Evolutionary conservation across 2,329 filamentous ascomycete genomes (phyloP).

Genomic region (Chrysoporthe austroafricana): DNA sequence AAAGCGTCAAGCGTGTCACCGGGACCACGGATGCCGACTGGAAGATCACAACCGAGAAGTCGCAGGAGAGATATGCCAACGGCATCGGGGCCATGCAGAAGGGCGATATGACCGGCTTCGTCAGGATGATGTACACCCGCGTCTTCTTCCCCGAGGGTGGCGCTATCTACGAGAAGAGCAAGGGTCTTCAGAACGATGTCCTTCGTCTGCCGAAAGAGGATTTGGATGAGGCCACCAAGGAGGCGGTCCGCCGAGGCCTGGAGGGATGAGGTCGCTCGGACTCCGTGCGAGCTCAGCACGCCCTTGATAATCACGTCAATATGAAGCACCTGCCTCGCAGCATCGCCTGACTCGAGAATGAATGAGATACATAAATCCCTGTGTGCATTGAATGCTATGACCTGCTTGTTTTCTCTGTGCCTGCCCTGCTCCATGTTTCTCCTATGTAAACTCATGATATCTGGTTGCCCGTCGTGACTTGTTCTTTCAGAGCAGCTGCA

Average conservation of each 20-base stretch:
- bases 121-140: constrained; percentile 57
- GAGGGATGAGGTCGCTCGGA: not conserved
- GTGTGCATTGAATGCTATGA: too few relatives aligned
- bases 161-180: constrained; percentile 47
- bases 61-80: constrained; percentile 51
- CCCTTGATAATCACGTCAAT: not conserved
- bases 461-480: too few relatives aligned
- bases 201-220: constrained; percentile 63
- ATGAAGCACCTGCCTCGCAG: not conserved
- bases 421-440: too few relatives aligned
- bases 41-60: constrained; percentile 54
- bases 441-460: too few relatives aligned
- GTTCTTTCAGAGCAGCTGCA: too few relatives aligned
- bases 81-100: constrained; percentile 49
- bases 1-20: constrained; percentile 61
- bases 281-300: not conserved
- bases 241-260: constrained; percentile 15
- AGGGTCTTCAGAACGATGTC: constrained; percentile 51
- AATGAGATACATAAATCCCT: too few relatives aligned
- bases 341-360: too few relatives aligned
- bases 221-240: constrained; percentile 58
- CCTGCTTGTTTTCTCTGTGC: too few relatives aligned
- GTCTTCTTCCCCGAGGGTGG: constrained; percentile 53
- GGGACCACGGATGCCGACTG: constrained; percentile 63
- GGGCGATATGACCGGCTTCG: constrained; percentile 50